A percentile compares a stretch with the other conserved stretches of the same genome.
Evolutionary conservation across 2,329 filamentous ascomycete species (phyloP).

Genomic region (Xylariomycetidae sp.): DNA sequence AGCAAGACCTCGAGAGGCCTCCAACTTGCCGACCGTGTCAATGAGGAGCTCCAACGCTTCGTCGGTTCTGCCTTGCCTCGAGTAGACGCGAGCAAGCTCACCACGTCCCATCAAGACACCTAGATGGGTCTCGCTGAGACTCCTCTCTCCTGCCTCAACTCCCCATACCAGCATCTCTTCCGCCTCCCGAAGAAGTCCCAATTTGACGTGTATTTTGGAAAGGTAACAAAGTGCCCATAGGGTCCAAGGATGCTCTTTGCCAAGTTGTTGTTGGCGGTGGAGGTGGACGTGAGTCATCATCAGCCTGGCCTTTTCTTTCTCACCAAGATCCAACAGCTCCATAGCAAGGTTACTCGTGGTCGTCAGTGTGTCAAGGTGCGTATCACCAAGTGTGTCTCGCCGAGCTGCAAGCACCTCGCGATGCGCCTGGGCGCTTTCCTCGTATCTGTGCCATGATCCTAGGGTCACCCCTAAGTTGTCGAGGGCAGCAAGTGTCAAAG

Average conservation of each 20-base stretch:
- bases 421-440: constrained; percentile 2
- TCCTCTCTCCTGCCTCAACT: constrained; percentile 4
- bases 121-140: constrained; percentile 5
- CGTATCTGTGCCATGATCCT: constrained; percentile 2
- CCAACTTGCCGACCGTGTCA: constrained; percentile 1
- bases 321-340: constrained; percentile 2
- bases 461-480: constrained; percentile 6
- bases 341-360: constrained; percentile 6
- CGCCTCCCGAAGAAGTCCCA: constrained; percentile 2
- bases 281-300: constrained; percentile 2
- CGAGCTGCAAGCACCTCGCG: constrained; percentile 2
- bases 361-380: constrained; percentile 5
- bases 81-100: constrained; percentile 5
- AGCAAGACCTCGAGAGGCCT: constrained; percentile 2
- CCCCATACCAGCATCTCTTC: constrained; percentile 6
- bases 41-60: constrained; percentile 5
- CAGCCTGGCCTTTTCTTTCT: constrained; percentile 1
- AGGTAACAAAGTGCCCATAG: constrained; percentile 6
- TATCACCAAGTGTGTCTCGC: constrained; percentile 3
- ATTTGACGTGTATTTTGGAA: constrained; percentile 4
- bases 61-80: constrained; percentile 3
- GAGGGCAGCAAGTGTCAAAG: constrained; percentile 4
- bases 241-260: constrained; percentile 7
- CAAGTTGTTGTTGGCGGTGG: constrained; percentile 4
- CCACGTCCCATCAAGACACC: constrained; percentile 5